Percentiles rank a stretch among this genome's conserved stretches.
These are phyloP conservation scores for Trichoderma cornu-damae DNA, from an alignment of 2,329 filamentous ascomycete genomes.

Conservation along the genomic window DNA sequence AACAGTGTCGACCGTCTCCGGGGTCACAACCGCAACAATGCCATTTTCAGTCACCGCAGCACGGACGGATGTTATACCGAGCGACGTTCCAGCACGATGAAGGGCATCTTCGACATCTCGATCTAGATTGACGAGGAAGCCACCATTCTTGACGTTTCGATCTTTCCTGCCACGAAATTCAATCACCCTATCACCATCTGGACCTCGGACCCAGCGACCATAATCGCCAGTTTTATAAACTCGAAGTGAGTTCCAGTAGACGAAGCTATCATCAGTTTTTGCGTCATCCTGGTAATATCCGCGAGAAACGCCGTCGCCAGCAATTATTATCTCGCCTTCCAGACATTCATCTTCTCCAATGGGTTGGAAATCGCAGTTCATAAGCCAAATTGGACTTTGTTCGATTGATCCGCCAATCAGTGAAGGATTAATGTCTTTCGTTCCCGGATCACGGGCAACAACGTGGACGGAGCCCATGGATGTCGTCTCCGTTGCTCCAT, in stretches of 20 bases:
- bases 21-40: slow-evolving; percentile 16
- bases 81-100: not conserved
- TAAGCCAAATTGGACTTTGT: not conserved
- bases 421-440: not conserved
- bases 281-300: slow-evolving; percentile 12
- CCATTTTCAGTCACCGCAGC: slow-evolving; percentile 9
- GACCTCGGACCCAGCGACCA: slow-evolving; percentile 5
- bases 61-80: slow-evolving; percentile 8
- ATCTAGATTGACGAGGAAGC: slow-evolving; percentile 16
- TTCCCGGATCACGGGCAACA: not conserved
- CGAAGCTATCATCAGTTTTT: not conserved
- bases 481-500: slow-evolving; percentile 15
- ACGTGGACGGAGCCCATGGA: slow-evolving; percentile 9
- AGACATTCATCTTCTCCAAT: not conserved
- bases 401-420: slow-evolving; percentile 4
- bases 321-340: slow-evolving; percentile 13
- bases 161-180: slow-evolving; percentile 17
- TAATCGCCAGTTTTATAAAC: slow-evolving; percentile 15
- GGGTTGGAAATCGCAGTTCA: not conserved
- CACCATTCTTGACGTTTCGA: slow-evolving; percentile 16
- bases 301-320: slow-evolving; percentile 4
- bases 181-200: slow-evolving; percentile 3
- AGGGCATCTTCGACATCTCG: slow-evolving; percentile 14
- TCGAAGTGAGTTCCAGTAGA: not conserved
- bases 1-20: not conserved